These are phyloP conservation scores for Tetradesmus obliquus DNA, from an alignment of 139 green algal genomes.

Conservation along the genomic window DNA sequence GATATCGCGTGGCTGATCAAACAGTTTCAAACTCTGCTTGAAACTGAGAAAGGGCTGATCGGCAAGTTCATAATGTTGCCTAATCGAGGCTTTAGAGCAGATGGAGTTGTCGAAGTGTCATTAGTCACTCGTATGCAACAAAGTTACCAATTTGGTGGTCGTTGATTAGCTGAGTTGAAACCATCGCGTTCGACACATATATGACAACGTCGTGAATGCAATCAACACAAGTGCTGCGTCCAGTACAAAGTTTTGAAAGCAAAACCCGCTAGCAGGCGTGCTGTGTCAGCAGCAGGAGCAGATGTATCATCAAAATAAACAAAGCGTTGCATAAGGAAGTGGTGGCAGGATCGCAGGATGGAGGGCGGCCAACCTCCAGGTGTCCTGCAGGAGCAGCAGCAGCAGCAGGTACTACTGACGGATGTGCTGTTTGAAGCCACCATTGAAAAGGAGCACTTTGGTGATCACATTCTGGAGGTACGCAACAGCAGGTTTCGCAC, in stretches of 20 bases:
- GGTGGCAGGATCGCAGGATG: not conserved
- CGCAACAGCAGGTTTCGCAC: not conserved
- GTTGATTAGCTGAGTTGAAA: too few relatives aligned
- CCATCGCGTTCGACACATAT: too few relatives aligned
- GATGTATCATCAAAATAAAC: not conserved
- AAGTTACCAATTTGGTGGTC: not conserved
- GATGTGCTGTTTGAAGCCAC: not conserved
- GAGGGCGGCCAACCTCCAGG: not conserved
- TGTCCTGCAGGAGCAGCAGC: not conserved
- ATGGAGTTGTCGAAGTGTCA: not conserved
- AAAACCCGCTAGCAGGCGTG: not conserved
- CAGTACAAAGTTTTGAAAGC: not conserved
- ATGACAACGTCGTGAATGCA: not conserved
- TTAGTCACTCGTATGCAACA: not conserved
- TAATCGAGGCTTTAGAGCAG: too few relatives aligned
- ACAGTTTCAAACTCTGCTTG: too few relatives aligned
- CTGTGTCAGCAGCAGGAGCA: not conserved
- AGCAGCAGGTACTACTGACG: not conserved
- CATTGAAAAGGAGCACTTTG: constrained; percentile 28
- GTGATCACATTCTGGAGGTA: constrained; percentile 38
- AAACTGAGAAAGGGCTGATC: too few relatives aligned
- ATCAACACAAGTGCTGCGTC: not conserved
- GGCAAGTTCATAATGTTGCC: too few relatives aligned
- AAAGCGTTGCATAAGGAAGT: not conserved
- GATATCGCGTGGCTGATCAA: too few relatives aligned